Percentiles rank a stretch among this genome's conserved stretches.
Conservation (phyloP, 148 eudicot genomes). For the Amaranthus palmeri region DNA sequence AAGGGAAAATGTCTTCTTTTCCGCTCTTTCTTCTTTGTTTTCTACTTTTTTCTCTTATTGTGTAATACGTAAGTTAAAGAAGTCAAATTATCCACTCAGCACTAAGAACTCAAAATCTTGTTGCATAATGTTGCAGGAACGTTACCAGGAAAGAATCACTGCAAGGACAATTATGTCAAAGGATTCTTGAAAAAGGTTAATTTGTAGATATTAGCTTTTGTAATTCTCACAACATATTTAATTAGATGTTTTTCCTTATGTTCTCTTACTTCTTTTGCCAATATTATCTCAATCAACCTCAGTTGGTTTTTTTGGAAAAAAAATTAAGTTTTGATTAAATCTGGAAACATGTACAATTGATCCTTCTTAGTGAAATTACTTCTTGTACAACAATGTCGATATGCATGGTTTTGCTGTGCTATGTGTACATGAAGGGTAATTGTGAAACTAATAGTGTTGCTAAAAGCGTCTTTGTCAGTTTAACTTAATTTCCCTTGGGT, state of each 20-base stretch:
- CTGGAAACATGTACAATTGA: no score
- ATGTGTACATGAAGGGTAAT: no score
- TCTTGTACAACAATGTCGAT: no score
- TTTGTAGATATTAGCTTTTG: not conserved
- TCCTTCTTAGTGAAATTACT: no score
- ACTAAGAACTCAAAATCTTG: not conserved
- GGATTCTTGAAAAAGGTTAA: constrained; percentile 29
- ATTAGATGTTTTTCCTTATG: not conserved
- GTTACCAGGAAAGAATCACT: constrained; percentile 23
- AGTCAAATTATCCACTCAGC: not conserved
- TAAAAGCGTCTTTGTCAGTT: no score
- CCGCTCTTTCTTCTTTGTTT: no score
- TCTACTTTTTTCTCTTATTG: no score
- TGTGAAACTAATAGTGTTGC: no score
- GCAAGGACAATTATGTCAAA: constrained; percentile 32
- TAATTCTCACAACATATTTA: not conserved
- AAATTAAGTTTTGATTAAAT: not conserved
- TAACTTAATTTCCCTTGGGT: no score
- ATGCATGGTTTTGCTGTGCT: no score
- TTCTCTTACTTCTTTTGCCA: not conserved
- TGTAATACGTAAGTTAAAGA: not conserved
- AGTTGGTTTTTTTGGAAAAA: not conserved
- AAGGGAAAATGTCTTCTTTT: no score
- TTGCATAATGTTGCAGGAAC: constrained; percentile 29
- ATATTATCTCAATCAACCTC: not conserved